Conservation (phyloP, 2,329 filamentous ascomycete species). For the Colletotrichum sp. region DNA sequence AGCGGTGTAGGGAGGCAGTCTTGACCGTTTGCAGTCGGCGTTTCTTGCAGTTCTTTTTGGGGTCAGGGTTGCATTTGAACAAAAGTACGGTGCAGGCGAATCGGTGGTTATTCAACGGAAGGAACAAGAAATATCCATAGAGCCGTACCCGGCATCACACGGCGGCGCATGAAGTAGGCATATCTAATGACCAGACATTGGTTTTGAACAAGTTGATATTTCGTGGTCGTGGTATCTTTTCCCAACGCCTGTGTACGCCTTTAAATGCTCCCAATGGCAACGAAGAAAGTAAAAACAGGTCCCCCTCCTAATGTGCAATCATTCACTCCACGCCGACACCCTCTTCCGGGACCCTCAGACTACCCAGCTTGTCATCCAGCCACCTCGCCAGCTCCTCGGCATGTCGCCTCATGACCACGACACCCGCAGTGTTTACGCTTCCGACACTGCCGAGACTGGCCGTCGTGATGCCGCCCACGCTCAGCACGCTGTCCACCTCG, state of each 20-base stretch:
- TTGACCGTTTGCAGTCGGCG: no score
- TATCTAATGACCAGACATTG: not conserved
- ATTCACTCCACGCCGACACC: conserved; percentile 42
- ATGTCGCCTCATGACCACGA: conserved; percentile 58
- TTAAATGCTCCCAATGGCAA: not conserved
- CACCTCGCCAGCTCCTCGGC: conserved; percentile 64
- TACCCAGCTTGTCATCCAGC: conserved; percentile 65
- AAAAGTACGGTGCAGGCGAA: not conserved
- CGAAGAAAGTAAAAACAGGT: not conserved
- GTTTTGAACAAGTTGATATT: not conserved
- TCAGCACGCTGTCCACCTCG: conserved; percentile 52
- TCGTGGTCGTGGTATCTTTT: conserved; percentile 20
- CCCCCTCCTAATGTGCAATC: not conserved
- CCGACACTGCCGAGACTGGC: conserved; percentile 42
- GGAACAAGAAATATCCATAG: conserved; percentile 9
- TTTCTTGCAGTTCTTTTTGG: not conserved
- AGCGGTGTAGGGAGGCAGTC: not conserved
- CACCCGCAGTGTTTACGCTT: conserved; percentile 46
- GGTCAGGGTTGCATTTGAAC: not conserved
- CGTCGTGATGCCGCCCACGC: conserved; percentile 49
- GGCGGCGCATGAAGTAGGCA: not conserved
- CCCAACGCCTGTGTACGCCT: conserved; percentile 15
- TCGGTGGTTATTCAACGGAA: not conserved
- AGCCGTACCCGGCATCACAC: not conserved
- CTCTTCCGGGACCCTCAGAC: conserved; percentile 58